Percentiles rank a stretch among this genome's conserved stretches.
Evolutionary conservation across 345 rosid species (phyloP).

Genomic region (Eucalyptus cloeziana): DNA sequence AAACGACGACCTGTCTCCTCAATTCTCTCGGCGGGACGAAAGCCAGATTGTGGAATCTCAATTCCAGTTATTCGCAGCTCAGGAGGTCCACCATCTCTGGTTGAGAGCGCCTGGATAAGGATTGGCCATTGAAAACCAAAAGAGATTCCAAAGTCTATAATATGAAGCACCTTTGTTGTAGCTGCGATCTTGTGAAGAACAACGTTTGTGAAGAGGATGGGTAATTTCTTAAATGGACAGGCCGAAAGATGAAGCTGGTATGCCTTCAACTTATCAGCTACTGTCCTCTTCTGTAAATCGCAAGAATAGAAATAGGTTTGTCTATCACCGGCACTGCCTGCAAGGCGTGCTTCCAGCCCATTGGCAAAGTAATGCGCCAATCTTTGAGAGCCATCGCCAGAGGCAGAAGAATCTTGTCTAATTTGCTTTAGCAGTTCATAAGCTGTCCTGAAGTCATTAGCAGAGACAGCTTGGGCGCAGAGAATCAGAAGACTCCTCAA

Average conservation of each 20-base stretch:
- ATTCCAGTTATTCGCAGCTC: constrained; percentile 81
- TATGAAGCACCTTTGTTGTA: constrained; percentile 54
- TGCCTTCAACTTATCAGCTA: constrained; percentile 56
- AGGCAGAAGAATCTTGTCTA: constrained; percentile 24
- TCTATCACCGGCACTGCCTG: constrained; percentile 29
- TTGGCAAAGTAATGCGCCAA: constrained; percentile 40
- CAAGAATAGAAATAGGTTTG: constrained; percentile 15
- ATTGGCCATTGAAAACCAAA: constrained; percentile 93
- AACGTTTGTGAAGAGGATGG: constrained; percentile 40
- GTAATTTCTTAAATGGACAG: constrained; percentile 58
- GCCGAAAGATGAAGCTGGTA: constrained; percentile 37
- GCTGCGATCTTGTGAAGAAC: constrained; percentile 36
- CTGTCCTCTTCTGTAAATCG: constrained; percentile 26
- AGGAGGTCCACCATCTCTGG: constrained; percentile 33
- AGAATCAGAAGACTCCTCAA: constrained; percentile 52
- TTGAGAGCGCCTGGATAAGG: constrained; percentile 54
- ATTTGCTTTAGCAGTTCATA: constrained; percentile 70
- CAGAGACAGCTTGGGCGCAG: constrained; percentile 77
- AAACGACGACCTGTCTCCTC: constrained; percentile 74
- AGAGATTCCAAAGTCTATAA: constrained; percentile 77
- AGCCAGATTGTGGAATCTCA: constrained; percentile 71
- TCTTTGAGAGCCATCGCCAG: constrained; percentile 29
- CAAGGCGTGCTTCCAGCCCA: constrained; percentile 76
- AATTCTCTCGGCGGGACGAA: constrained; percentile 60
- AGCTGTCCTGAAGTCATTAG: constrained; percentile 57